Base-by-base conservation (phyloP, 2,329 filamentous ascomycete species). In the Colletotrichum gigasporum region DNA sequence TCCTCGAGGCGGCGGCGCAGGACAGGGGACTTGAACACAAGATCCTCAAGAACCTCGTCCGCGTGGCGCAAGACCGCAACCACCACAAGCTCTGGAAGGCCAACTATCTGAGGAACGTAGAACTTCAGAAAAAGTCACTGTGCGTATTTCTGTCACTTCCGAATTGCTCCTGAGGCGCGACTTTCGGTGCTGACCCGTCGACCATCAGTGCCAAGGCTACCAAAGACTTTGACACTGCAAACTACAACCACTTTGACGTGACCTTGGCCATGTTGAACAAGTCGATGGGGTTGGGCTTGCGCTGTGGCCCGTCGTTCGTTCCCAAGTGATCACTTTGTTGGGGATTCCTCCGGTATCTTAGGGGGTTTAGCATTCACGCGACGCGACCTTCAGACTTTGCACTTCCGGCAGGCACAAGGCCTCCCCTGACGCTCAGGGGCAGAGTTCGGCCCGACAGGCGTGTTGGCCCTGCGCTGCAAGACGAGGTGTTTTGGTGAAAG, bases 191-290 rank as follows among this genome's bases (percentile, higher is more conserved):
- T 65, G 28, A 65, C 56, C 48, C 5, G 9, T 30, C 12, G 30
- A 9, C 5, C n/a, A n/a, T 42, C 14, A 51, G 60, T 22, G 18
- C 35, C 3, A 32, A 57, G 9, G 52, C 53, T 18, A 54, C 26
- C 32, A 67, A 67, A 39, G 44, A 69, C 37, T 66, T 72, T 41
- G 65, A 70, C 28, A 48, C 65, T 22, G 71, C 72, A 51, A 76
- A 82, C 6, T 90, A 84, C 72, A 79, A 83, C 47, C 85, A 90
- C 70, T 92, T 91, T 72, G 85, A 93, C 56, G 86, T 86, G 78
- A 92, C 90, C 7, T 74, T 94, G 48, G 83, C 82, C 16, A 91
- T 91, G 90, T 80, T 94, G 57, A 94, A 94, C 71, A 87, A 90
- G 73, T 89, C 83, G 6, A 89, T 94, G 89, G 85, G 86, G 1